Evolutionary conservation across 768 basidiomycete species (phyloP), one percentile per base, ranked within the genome.

Genomic region (Lyophyllum decastes): DNA sequence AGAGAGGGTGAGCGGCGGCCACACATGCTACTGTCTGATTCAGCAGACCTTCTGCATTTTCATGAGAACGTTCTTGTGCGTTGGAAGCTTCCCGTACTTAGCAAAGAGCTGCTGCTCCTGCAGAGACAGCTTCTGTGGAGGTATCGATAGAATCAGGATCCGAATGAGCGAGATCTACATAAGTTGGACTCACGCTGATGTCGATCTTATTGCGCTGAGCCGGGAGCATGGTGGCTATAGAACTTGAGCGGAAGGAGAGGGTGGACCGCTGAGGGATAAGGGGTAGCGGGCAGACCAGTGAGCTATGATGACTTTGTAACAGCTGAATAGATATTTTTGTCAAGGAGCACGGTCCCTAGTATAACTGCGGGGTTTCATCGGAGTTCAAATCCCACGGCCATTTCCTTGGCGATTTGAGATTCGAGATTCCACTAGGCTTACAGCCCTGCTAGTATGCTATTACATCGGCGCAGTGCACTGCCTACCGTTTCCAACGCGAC

Each of bases 81-180:
- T 86, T 22, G 96, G 96, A 33, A 96, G 78, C 74, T 95, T 96
- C 56, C 96, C 96, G 75, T 98, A 98, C 73, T 92, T 86, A 64
- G 88, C 83, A 76, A 98, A 95, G 61, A 98, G 86, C 78, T 94
- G 89, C 76, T 94, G 87, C 79, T 98, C 96, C 77, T 97, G 89
- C 66, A 88, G 87, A 58, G 82, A 84, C 77, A 97, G 73, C 70
- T 87, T 87, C 93, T 95, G 64, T 26, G 62, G 43, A 55, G 64
- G 64, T 25, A 58, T 61, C 59, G 67, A 68, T 64, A 64, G 62
- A 61, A 64, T 68, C 62, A 62, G 51, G 55, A 65, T 57, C 46
- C 54, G 49, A 49, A 40, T 33, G 26, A 24, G 55, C 14, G 51
- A 56, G 25, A 54, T 10, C 49, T 33, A 24, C 35, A 40, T 21